phyloP scores from a whole-genome alignment of 805 yeast genomes.

The Starmerella davenportii region DNA sequence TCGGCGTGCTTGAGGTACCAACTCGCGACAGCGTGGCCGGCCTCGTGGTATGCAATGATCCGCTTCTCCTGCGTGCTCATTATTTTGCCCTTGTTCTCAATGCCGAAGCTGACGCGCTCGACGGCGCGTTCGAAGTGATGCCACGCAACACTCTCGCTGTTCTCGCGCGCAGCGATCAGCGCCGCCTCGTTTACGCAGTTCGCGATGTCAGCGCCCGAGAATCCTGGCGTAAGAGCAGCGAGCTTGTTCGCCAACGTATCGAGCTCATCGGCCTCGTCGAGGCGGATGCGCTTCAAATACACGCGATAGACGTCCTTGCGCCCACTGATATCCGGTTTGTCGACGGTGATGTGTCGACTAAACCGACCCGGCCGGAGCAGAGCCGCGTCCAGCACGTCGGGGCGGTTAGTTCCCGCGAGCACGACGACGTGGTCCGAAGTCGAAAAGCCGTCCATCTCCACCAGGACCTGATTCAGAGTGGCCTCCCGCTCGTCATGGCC shows the following conservation, averaged over 20 bases:
- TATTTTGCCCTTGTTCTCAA: conserved; percentile 75
- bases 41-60: conserved; percentile 93
- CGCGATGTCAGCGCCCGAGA: conserved; percentile 96
- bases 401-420: conserved; percentile 91
- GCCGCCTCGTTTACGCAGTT: conserved; percentile 97
- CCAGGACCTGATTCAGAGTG: conserved; percentile 83
- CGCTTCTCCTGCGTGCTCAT: conserved; percentile 72
- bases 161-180: conserved; percentile 78
- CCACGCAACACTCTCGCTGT: conserved; percentile 49
- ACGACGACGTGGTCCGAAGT: conserved; percentile 87
- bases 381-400: conserved; percentile 85
- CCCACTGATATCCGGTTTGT: conserved; percentile 87
- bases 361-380: conserved; percentile 94
- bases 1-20: conserved; percentile 87
- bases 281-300: conserved; percentile 55
- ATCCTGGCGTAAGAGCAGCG: conserved; percentile 94
- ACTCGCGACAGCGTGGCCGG: conserved; percentile 97
- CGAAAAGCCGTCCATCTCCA: conserved; percentile 97
- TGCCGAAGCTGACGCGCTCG: conserved; percentile 91
- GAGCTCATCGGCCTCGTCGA: conserved; percentile 29
- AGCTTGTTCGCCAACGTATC: conserved; percentile 60
- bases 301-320: conserved; percentile 83
- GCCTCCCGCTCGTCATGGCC: conserved; percentile 95
- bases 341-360: conserved; percentile 81
- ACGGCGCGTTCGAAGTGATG: conserved; percentile 88